phyloP scores from a whole-genome alignment of 2,329 filamentous ascomycete species.

The Venturia oleaginea region DNA sequence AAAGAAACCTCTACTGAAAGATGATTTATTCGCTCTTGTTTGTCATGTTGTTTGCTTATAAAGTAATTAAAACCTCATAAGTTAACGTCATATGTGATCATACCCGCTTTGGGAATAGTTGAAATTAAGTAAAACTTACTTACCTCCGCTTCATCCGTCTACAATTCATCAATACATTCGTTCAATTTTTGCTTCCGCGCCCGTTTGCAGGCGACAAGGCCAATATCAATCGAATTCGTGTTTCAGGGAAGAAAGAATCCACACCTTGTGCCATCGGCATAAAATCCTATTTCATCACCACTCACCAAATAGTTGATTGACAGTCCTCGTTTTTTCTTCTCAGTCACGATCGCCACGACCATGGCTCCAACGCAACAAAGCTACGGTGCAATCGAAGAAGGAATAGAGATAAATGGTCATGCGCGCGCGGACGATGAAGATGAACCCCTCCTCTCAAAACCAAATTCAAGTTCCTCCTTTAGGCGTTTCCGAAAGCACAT shows the following conservation, averaged over 20 bases:
- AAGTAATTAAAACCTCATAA: background rate
- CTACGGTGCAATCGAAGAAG: conserved; percentile 2
- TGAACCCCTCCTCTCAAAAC: conserved; percentile 23
- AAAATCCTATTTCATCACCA: background rate
- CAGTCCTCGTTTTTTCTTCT: background rate
- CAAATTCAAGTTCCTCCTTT: conserved; percentile 16
- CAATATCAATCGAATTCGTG: background rate
- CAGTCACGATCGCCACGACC: background rate
- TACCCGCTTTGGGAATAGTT: background rate
- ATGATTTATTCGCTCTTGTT: background rate
- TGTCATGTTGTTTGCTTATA: background rate
- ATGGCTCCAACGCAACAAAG: background rate
- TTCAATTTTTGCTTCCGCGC: background rate
- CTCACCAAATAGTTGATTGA: background rate
- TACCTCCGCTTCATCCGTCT: background rate
- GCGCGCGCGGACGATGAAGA: conserved; percentile 16
- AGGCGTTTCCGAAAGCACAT: conserved; percentile 26
- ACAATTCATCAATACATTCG: background rate
- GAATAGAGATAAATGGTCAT: background rate
- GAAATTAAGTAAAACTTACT: background rate
- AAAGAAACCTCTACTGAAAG: background rate
- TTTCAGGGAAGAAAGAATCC: background rate
- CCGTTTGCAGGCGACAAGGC: background rate
- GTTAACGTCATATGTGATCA: conserved; percentile 1
- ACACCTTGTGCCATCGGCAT: background rate